These are phyloP conservation scores for Geotrichum cucujoidarum DNA, from an alignment of 1,139 yeast genomes.

Conservation along the genomic window DNA sequence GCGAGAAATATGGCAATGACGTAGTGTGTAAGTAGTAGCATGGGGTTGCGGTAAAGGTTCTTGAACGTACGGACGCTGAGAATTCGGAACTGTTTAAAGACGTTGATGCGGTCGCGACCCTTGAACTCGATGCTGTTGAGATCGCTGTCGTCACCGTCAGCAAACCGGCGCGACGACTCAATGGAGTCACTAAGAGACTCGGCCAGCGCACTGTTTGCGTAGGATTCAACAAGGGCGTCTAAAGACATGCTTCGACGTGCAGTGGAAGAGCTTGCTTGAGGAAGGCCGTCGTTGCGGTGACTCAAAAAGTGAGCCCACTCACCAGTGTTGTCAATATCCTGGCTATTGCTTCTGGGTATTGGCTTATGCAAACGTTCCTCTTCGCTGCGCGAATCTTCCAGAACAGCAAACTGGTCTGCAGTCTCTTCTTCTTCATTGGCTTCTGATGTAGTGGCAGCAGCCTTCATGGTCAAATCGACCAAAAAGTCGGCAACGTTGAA, in stretches of 20 bases:
- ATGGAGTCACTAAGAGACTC: slow-evolving; percentile 50
- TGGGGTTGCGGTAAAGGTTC: slow-evolving; percentile 87
- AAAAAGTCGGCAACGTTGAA: slow-evolving; percentile 91
- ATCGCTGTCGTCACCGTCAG: slow-evolving; percentile 34
- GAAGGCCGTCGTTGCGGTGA: slow-evolving; percentile 65
- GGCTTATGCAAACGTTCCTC: slow-evolving; percentile 42
- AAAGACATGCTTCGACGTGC: slow-evolving; percentile 15
- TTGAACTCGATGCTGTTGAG: slow-evolving; percentile 13
- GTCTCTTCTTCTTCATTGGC: slow-evolving; percentile 20
- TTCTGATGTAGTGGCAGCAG: slow-evolving; percentile 26
- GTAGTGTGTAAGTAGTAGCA: slow-evolving; percentile 75
- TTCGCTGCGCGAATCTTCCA: slow-evolving; percentile 21
- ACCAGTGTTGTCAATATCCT: slow-evolving; percentile 47
- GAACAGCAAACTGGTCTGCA: slow-evolving; percentile 14
- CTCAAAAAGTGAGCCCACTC: slow-evolving; percentile 89
- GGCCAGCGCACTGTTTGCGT: slow-evolving; percentile 50
- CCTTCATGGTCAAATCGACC: slow-evolving; percentile 81
- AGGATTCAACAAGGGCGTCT: slow-evolving; percentile 34
- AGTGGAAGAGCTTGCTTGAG: background rate
- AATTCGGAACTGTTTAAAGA: slow-evolving; percentile 59
- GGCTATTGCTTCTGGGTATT: slow-evolving; percentile 21
- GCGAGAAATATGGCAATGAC: slow-evolving; percentile 72
- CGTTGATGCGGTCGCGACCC: slow-evolving; percentile 46
- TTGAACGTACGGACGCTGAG: slow-evolving; percentile 84
- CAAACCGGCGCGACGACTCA: slow-evolving; percentile 22